Base-by-base conservation (phyloP, 345 rosid genomes). In the Excoecaria cochinchinensis region DNA sequence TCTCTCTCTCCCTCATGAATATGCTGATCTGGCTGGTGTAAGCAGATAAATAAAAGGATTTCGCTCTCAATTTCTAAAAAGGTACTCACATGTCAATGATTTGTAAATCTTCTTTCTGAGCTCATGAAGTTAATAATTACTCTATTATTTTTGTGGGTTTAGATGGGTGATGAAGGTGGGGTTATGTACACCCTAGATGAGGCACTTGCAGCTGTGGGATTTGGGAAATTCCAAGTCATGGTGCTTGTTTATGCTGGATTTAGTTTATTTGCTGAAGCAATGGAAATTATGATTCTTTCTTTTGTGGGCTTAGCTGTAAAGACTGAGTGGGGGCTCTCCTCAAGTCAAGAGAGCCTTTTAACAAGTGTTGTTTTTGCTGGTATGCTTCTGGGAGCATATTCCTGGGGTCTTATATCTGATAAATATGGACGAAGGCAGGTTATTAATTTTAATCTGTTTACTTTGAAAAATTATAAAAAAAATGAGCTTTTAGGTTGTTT, bases 241-340 rank as follows among this genome's bases (percentile, higher is more conserved):
- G 82, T 82, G 76, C 90, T 87, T 40, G 72, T 67, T 6, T 87
- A 85, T 59, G 87, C 88, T 16, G 88, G 90, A 31, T 53, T 85
- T 17, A 85, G 87, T 58, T 82, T 74, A 79, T 71, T 85, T 71
- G 48, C 88, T 2, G 90, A 83, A 73, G 88, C 88, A 3, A 83
- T 87, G 87, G 88, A 85, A 36, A 75, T 87, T 17, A 87, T 87
- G 90, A 83, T 87, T 68, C 84, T 87, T 19, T 87, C 88, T 19
- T 87, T 87, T 22, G 78, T 87, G 13, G 90, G 90, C 38, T 72
- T 79, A 39, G 77, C 80, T 16, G 83, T 87, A 21, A 80, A 85
- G 76, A 52, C 80, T 5, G 67, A 85, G 36, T 87, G 90, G 90
- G 69, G 24, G 3, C 83, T 87, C 77, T 81, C 90, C 12, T 80